Conservation (phyloP, 345 rosid species). For the Jatropha curcas region DNA sequence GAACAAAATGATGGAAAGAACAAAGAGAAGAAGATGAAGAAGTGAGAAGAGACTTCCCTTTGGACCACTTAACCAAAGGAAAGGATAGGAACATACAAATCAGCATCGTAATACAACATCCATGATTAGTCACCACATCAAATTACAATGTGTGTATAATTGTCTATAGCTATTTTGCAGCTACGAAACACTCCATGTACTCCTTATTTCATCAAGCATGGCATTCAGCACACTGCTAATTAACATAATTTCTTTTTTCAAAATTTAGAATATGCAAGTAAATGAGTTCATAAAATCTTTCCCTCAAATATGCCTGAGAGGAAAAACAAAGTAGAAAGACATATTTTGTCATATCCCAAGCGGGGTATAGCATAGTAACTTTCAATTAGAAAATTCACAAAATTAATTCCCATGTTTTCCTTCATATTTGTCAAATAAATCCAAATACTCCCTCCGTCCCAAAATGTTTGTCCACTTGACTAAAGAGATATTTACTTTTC, state of each 20-base stretch:
- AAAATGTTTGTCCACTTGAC: too few relatives aligned
- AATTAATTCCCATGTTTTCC: neutral
- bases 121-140: neutral
- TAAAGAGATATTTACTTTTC: too few relatives aligned
- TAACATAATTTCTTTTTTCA: neutral
- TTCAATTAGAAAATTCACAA: slow-evolving; percentile 1
- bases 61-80: neutral
- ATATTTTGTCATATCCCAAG: neutral
- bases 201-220: neutral
- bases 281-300: neutral
- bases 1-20: neutral
- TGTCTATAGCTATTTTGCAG: neutral
- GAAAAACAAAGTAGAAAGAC: neutral
- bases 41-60: neutral
- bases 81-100: neutral
- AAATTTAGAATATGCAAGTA: neutral
- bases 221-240: too few relatives aligned
- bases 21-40: neutral
- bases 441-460: too few relatives aligned
- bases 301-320: neutral
- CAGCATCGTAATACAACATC: neutral
- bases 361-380: neutral
- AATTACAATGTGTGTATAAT: neutral
- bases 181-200: neutral
- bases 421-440: neutral